Evolutionary conservation across 2,329 filamentous ascomycete species (phyloP).

Genomic region (Colletotrichum sp.): DNA sequence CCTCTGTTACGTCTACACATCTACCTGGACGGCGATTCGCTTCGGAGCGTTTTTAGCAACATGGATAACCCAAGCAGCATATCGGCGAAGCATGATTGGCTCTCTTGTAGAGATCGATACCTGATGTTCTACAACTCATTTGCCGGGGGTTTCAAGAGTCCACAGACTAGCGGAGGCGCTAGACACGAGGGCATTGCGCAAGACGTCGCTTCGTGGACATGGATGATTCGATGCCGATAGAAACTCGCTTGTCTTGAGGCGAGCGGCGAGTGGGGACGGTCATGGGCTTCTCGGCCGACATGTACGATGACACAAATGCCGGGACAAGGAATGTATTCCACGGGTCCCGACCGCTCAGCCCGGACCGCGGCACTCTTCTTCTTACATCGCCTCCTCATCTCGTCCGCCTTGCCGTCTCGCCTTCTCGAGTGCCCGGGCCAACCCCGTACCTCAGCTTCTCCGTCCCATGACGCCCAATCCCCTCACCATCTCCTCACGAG

Average conservation of each 20-base stretch:
- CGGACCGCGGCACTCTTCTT: background rate
- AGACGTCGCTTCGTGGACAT: background rate
- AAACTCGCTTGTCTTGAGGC: background rate
- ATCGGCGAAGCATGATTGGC: background rate
- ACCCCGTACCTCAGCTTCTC: background rate
- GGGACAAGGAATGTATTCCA: background rate
- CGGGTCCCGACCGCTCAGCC: background rate
- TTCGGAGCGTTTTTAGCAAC: background rate
- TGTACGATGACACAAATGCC: background rate
- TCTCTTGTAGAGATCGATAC: background rate
- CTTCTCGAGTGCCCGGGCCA: background rate
- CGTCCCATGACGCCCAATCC: background rate
- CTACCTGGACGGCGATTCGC: background rate
- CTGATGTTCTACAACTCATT: background rate
- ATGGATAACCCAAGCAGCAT: background rate
- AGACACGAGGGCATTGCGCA: background rate
- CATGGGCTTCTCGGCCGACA: background rate
- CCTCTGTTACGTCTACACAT: background rate
- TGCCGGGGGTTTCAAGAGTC: background rate
- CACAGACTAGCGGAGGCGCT: background rate
- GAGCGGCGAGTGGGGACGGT: background rate
- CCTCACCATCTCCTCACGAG: background rate
- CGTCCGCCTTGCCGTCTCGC: background rate
- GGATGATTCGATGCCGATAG: background rate
- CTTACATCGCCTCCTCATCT: background rate